phyloP scores from a whole-genome alignment of 2,329 filamentous ascomycete species.

The Colletotrichum caudatum region DNA sequence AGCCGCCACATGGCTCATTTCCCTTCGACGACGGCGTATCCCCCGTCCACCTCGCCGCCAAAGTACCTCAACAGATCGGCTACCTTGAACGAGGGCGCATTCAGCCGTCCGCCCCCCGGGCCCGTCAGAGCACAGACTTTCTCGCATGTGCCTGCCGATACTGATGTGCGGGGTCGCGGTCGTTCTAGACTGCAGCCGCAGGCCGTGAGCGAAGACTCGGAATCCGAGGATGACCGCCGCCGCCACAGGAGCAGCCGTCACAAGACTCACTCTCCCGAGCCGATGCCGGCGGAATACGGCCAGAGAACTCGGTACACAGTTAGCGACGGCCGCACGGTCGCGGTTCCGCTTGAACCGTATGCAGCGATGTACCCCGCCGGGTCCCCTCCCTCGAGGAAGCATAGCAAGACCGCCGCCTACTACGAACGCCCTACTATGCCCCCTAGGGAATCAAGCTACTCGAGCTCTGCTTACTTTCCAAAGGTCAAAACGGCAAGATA shows the following conservation, averaged over 20 bases:
- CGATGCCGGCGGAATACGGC: slow-evolving; percentile 36
- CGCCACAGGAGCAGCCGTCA: slow-evolving; percentile 51
- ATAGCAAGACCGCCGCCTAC: slow-evolving; percentile 20
- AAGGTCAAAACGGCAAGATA: slow-evolving; percentile 53
- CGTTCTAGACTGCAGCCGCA: slow-evolving; percentile 55
- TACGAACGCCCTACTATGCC: slow-evolving; percentile 48
- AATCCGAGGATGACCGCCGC: slow-evolving; percentile 50
- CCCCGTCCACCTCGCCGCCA: slow-evolving; percentile 50
- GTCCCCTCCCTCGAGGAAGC: slow-evolving; percentile 29
- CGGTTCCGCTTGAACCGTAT: slow-evolving; percentile 39
- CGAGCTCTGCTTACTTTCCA: slow-evolving; percentile 43
- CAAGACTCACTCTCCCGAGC: slow-evolving; percentile 52
- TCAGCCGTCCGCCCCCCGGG: slow-evolving; percentile 47
- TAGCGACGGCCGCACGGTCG: slow-evolving; percentile 46
- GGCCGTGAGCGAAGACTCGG: slow-evolving; percentile 48
- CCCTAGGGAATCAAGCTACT: slow-evolving; percentile 49
- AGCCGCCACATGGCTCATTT: slow-evolving; percentile 47
- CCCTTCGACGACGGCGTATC: slow-evolving; percentile 46
- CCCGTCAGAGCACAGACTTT: slow-evolving; percentile 51
- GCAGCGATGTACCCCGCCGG: slow-evolving; percentile 45
- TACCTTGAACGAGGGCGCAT: slow-evolving; percentile 50
- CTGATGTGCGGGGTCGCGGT: slow-evolving; percentile 52
- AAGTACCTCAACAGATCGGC: slow-evolving; percentile 48
- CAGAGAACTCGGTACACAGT: slow-evolving; percentile 35
- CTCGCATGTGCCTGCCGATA: slow-evolving; percentile 42